phyloP scores from a whole-genome alignment of 2,329 filamentous ascomycete genomes.

The Claviceps fusiformis region DNA sequence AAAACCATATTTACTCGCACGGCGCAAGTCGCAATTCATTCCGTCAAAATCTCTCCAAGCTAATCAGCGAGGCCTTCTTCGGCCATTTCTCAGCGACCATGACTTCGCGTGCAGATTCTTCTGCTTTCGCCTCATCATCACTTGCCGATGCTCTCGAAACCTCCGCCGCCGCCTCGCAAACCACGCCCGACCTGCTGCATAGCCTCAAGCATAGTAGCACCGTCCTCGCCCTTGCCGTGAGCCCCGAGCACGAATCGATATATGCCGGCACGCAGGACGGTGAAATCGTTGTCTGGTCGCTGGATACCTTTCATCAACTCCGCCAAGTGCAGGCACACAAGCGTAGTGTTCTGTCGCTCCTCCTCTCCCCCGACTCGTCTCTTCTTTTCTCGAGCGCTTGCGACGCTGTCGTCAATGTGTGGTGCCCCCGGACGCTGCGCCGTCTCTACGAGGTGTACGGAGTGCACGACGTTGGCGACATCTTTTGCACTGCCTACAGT shows the following conservation, averaged over 20 bases:
- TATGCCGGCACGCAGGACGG: conserved; percentile 90
- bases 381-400: conserved; percentile 86
- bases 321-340: conserved; percentile 76
- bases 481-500: conserved; percentile 91
- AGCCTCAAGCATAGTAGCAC: conserved; percentile 64
- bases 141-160: conserved; percentile 8
- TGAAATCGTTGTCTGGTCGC: conserved; percentile 82
- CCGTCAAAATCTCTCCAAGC: neutral
- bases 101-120: neutral
- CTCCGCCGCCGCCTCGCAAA: conserved; percentile 8
- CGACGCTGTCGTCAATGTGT: conserved; percentile 89
- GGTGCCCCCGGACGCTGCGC: conserved; percentile 64
- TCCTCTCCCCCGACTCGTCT: conserved; percentile 58
- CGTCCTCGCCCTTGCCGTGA: conserved; percentile 71
- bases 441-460: conserved; percentile 85
- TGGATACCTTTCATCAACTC: conserved; percentile 74
- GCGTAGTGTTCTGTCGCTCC: conserved; percentile 77
- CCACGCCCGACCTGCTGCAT: conserved; percentile 53
- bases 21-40: neutral
- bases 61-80: conserved; percentile 1
- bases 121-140: conserved; percentile 4
- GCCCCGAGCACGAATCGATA: conserved; percentile 62
- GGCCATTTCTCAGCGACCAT: neutral
- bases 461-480: conserved; percentile 84
- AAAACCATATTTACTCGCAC: neutral